These are phyloP conservation scores for Diaporthe sp. DNA, from an alignment of 2,329 filamentous ascomycete species.

Conservation along the genomic window DNA sequence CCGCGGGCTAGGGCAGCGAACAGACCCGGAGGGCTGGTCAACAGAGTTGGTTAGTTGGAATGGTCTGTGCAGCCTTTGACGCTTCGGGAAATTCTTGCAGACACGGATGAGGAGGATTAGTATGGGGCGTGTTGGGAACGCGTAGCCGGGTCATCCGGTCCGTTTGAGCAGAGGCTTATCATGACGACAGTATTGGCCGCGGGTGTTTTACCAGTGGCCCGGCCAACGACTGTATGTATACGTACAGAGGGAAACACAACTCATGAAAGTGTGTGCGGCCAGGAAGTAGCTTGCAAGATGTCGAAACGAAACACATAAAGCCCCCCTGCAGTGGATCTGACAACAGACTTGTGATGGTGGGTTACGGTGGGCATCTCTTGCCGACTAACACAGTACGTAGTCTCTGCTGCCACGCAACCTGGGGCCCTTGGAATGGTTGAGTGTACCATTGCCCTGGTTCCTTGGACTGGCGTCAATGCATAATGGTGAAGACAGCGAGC, in stretches of 20 bases:
- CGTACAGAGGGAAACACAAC: slow-evolving; percentile 5
- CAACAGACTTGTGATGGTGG: slow-evolving; percentile 7
- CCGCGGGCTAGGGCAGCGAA: slow-evolving; percentile 15
- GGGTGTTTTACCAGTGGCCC: slow-evolving; percentile 7
- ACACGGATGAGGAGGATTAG: background rate
- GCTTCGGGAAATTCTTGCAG: slow-evolving; percentile 36
- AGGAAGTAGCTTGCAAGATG: slow-evolving; percentile 25
- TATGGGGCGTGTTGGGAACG: slow-evolving; percentile 33
- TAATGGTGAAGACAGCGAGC: background rate
- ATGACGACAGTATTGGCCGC: slow-evolving; percentile 28
- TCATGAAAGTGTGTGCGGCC: slow-evolving; percentile 7
- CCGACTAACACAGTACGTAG: background rate
- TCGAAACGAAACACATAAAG: slow-evolving; percentile 31
- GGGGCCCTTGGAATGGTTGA: background rate
- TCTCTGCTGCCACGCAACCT: background rate
- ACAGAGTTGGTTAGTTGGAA: slow-evolving; percentile 11
- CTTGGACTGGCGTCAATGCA: slow-evolving; percentile 17
- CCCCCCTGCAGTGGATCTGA: slow-evolving; percentile 35
- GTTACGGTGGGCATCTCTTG: slow-evolving; percentile 9
- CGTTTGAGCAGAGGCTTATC: slow-evolving; percentile 18
- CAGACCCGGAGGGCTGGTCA: slow-evolving; percentile 7
- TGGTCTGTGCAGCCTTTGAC: slow-evolving; percentile 23
- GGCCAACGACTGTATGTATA: background rate
- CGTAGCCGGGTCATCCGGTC: slow-evolving; percentile 39
- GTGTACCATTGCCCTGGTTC: background rate